Evolutionary conservation across 2,329 filamentous ascomycete species (phyloP).

Genomic region (Fusarium begoniae): DNA sequence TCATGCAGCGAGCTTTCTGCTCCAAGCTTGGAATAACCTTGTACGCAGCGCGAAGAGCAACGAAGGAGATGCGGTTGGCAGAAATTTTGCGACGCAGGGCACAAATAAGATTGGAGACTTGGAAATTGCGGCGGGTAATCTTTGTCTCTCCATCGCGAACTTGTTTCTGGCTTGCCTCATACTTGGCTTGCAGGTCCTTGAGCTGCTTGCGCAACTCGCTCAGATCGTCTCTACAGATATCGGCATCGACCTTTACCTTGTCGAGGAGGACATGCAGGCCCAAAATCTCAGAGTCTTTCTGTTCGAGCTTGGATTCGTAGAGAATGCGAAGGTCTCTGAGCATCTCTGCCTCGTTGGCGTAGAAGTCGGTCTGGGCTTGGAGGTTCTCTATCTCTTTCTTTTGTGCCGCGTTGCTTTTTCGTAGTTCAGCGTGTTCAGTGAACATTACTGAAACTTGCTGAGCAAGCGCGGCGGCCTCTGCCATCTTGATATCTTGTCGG

Average conservation of each 20-base stretch:
- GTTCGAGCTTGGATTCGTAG: neutral
- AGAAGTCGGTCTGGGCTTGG: neutral
- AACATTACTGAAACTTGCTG: neutral
- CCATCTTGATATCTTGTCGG: neutral
- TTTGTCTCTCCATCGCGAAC: neutral
- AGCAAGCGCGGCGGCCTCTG: neutral
- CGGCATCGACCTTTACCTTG: neutral
- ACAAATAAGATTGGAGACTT: neutral
- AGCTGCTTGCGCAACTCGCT: neutral
- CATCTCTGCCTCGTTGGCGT: neutral
- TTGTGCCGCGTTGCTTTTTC: neutral
- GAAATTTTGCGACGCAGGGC: neutral
- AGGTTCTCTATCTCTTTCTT: neutral
- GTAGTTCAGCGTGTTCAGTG: neutral
- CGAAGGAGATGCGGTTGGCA: neutral
- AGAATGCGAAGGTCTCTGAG: neutral
- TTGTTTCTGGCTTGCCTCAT: neutral
- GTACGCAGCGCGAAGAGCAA: conserved; percentile 15
- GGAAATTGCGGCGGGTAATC: neutral
- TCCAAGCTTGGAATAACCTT: neutral
- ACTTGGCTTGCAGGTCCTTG: neutral
- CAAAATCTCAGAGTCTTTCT: neutral
- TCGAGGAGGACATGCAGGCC: neutral
- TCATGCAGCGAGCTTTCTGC: neutral
- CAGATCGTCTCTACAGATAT: neutral